Percentiles rank a stretch among this genome's conserved stretches.
These are phyloP conservation scores for Fusarium chaquense DNA, from an alignment of 2,329 filamentous ascomycete species.

Conservation along the genomic window DNA sequence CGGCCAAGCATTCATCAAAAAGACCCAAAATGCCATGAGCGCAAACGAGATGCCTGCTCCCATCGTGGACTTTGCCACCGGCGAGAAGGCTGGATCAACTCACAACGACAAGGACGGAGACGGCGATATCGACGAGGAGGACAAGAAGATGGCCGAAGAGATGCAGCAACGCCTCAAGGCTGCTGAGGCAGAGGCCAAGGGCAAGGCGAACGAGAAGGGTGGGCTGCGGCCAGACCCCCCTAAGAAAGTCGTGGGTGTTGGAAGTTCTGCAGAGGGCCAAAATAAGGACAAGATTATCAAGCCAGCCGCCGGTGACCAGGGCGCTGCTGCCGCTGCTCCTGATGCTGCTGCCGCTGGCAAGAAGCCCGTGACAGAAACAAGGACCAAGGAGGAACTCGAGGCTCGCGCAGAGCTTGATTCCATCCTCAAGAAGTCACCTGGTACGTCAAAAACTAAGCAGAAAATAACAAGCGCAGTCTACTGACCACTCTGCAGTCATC, in stretches of 20 bases:
- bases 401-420: slow-evolving; percentile 78
- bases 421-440: slow-evolving; percentile 86
- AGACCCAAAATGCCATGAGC: slow-evolving; percentile 68
- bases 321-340: slow-evolving; percentile 7
- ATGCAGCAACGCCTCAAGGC: slow-evolving; percentile 74
- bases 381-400: slow-evolving; percentile 71
- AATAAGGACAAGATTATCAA: slow-evolving; percentile 57
- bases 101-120: slow-evolving; percentile 65
- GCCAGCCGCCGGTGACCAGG: slow-evolving; percentile 43
- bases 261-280: slow-evolving; percentile 67
- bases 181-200: slow-evolving; percentile 76
- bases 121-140: slow-evolving; percentile 68
- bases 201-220: slow-evolving; percentile 74
- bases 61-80: slow-evolving; percentile 57
- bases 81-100: slow-evolving; percentile 55
- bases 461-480: not conserved
- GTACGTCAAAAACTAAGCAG: slow-evolving; percentile 62
- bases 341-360: slow-evolving; percentile 33
- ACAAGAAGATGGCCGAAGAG: slow-evolving; percentile 61
- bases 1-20: slow-evolving; percentile 69
- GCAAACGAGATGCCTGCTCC: slow-evolving; percentile 52
- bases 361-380: slow-evolving; percentile 63
- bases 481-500: slow-evolving; percentile 71
- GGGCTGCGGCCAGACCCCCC: slow-evolving; percentile 70
- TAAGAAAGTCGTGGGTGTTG: slow-evolving; percentile 68